These are phyloP conservation scores for Syzygium aqueum DNA, from an alignment of 345 rosid genomes.

Conservation along the genomic window DNA sequence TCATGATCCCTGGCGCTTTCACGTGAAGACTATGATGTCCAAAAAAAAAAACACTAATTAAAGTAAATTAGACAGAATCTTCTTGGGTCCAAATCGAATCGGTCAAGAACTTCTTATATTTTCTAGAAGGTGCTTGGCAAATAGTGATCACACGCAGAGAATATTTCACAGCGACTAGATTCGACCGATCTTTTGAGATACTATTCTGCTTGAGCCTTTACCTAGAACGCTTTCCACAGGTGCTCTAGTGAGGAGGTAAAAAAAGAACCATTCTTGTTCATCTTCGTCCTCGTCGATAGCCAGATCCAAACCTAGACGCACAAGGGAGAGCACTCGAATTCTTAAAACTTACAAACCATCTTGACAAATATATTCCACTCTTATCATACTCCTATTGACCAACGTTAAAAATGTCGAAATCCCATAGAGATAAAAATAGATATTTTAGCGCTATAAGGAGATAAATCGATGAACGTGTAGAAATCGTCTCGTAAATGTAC, in stretches of 20 bases:
- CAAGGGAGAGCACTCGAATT: neutral
- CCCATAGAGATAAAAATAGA: neutral
- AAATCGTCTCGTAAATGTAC: neutral
- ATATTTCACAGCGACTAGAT: accelerated
- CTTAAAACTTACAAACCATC: neutral
- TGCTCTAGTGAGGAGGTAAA: neutral
- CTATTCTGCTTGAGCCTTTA: neutral
- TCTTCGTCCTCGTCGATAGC: neutral
- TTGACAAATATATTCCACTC: neutral
- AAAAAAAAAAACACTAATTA: neutral
- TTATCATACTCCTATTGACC: neutral
- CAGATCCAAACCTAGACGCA: neutral
- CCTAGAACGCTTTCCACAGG: neutral
- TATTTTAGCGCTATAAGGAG: neutral
- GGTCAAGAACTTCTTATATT: neutral
- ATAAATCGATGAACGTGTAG: neutral
- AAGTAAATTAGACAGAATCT: neutral
- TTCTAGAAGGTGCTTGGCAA: neutral
- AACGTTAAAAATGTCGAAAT: neutral
- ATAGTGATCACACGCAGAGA: neutral
- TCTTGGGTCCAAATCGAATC: neutral
- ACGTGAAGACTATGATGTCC: neutral
- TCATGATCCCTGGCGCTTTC: neutral
- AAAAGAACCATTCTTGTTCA: neutral
- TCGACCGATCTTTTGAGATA: neutral